phyloP scores from a whole-genome alignment of 2,329 filamentous ascomycete species.

The Talaromyces amestolkiae region DNA sequence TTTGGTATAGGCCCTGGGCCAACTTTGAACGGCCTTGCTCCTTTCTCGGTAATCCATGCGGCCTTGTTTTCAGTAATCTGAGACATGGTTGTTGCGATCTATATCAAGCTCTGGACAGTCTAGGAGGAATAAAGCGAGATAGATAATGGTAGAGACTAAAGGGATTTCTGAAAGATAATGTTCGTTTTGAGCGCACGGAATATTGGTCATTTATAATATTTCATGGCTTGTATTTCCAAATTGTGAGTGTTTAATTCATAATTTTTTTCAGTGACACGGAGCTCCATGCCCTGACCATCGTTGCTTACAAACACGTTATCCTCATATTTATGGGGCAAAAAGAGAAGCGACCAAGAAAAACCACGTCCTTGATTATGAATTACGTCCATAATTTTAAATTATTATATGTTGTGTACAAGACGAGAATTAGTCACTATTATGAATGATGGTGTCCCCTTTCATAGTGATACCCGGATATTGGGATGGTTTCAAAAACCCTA shows the following conservation, averaged over 20 bases:
- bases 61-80: constrained; percentile 14
- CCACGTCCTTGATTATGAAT: not conserved
- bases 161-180: not conserved
- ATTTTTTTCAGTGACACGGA: not conserved
- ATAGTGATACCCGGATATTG: constrained; percentile 12
- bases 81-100: not conserved
- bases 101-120: not conserved
- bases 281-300: not conserved
- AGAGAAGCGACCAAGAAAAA: not conserved
- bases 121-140: not conserved
- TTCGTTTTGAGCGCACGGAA: no score
- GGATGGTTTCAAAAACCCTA: constrained; percentile 6
- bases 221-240: not conserved
- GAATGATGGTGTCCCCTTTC: constrained; percentile 8
- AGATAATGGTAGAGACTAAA: not conserved
- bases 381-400: no score
- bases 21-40: constrained; percentile 14
- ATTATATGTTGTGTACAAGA: not conserved
- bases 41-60: constrained; percentile 16
- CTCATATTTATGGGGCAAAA: not conserved
- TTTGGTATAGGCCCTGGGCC: constrained; percentile 13
- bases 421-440: constrained; percentile 16
- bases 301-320: not conserved
- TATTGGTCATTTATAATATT: not conserved
- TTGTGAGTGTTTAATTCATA: not conserved